phyloP scores from a whole-genome alignment of 2,329 filamentous ascomycete species.

The Fonsecaea monophora region DNA sequence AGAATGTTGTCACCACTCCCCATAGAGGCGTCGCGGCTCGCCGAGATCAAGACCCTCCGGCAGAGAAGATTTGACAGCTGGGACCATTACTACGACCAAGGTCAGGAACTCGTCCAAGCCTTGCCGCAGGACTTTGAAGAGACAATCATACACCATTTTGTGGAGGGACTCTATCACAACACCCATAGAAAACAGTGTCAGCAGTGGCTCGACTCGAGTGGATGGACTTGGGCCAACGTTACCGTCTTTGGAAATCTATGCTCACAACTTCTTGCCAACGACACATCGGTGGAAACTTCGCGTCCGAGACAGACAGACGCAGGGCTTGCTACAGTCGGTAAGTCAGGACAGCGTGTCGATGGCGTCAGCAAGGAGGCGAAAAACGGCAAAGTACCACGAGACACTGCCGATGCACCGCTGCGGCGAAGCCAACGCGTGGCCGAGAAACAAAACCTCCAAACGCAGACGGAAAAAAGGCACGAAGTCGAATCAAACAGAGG shows the following conservation, averaged over 20 bases:
- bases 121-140: slow-evolving; percentile 30
- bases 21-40: slow-evolving; percentile 23
- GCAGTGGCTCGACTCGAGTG: slow-evolving; percentile 34
- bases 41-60: slow-evolving; percentile 28
- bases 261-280: slow-evolving; percentile 26
- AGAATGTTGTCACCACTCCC: slow-evolving; percentile 21
- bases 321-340: background rate
- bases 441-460: slow-evolving; percentile 5
- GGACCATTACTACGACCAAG: slow-evolving; percentile 30
- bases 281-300: background rate
- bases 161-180: slow-evolving; percentile 27
- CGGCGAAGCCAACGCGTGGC: slow-evolving; percentile 31
- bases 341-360: background rate
- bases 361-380: background rate
- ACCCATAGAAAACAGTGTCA: slow-evolving; percentile 32
- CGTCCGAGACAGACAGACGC: slow-evolving; percentile 8
- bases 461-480: background rate
- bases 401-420: background rate
- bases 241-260: slow-evolving; percentile 23
- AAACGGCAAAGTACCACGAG: background rate
- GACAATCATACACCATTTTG: slow-evolving; percentile 31
- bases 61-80: slow-evolving; percentile 35
- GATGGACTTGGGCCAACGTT: slow-evolving; percentile 36
- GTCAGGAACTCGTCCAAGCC: slow-evolving; percentile 18
- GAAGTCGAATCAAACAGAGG: background rate